Base-by-base conservation (phyloP, 1,139 yeast species). In the Suhomyces wounanorum region DNA sequence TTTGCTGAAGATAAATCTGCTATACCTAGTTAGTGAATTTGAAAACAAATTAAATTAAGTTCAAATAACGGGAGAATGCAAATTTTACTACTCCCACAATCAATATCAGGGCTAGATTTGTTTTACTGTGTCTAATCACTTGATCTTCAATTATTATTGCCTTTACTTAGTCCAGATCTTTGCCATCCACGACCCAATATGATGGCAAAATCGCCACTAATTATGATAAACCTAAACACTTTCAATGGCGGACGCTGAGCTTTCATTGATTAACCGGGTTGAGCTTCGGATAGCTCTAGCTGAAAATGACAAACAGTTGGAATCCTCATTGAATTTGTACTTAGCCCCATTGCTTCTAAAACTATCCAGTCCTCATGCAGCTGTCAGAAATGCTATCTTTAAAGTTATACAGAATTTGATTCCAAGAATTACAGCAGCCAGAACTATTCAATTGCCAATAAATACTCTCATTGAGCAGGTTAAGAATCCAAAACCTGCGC, bases 221-320 rank as follows among this genome's bases (percentile, higher is more conserved):
- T 25, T 3, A 21, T 11, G 11, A 16, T 17, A 10, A 11, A 14
- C 26, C 26, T 5, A n/a, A 25, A 11, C 18, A 25, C 13, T 6
- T 2, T 8, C 37, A 38, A 76, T 73, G 78, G 73, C 78, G 54
- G 80, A 75, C 8, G 70, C 76, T 40, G 94, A 87, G 62, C 68
- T 83, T 51, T 73, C 79, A 2, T 70, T 87, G 52, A 77, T 88
- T 42, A 83, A 83, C 62, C 85, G 83, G 62, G 98, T 90, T 1
- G 99, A 94, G 68, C 79, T 94, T 45, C 75, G 92, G 47, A 77
- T 94, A 41, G 95, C 96, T 0, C 71, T 94, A 45, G 91, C 98
- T 0, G 82, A 81, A 49, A 74, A 84, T 1, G 89, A 86, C 50
- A 75, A 69, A 2, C 87, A 87, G 60, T 79, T 91, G 49, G 85